Percentiles rank a stretch among this genome's conserved stretches.
These are phyloP conservation scores for Begonia fuchsioides DNA, from an alignment of 306 rosid genomes.

Conservation along the genomic window DNA sequence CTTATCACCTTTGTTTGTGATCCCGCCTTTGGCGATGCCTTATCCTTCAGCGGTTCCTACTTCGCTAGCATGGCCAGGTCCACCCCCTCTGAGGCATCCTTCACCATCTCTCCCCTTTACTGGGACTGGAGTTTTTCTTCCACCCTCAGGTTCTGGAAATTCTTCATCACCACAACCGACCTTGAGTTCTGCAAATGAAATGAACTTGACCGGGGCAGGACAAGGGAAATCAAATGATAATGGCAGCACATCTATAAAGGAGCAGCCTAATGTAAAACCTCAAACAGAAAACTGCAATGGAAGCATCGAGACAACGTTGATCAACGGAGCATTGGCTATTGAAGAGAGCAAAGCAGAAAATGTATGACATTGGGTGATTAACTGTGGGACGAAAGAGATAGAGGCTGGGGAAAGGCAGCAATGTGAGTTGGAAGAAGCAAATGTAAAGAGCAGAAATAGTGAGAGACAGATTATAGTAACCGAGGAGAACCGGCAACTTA, in stretches of 20 bases:
- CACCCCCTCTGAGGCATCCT: constrained; percentile 69
- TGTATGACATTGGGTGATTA: constrained; percentile 15
- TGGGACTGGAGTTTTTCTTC: constrained; percentile 94
- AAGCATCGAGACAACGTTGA: constrained; percentile 25
- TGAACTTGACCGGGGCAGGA: constrained; percentile 30
- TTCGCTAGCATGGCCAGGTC: constrained; percentile 46
- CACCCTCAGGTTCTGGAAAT: constrained; percentile 72
- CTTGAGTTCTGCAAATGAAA: constrained; percentile 23
- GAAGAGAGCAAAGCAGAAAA: constrained; percentile 29
- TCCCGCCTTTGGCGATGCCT: constrained; percentile 52
- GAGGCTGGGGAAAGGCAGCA: constrained; percentile 14
- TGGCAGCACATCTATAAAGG: constrained; percentile 27
- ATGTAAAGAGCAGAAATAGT: constrained; percentile 65
- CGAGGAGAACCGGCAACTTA: background rate
- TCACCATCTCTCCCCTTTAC: constrained; percentile 58
- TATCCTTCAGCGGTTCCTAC: constrained; percentile 57
- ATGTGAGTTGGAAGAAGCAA: constrained; percentile 42
- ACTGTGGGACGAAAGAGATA: constrained; percentile 21
- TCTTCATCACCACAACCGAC: constrained; percentile 32
- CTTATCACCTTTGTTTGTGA: constrained; percentile 51
- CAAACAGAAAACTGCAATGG: constrained; percentile 57
- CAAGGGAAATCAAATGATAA: constrained; percentile 23
- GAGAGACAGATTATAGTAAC: background rate
- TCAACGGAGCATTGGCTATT: constrained; percentile 11
- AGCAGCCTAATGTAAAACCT: constrained; percentile 22